phyloP scores from a whole-genome alignment of 495 filamentous ascomycete species.

The Penicillium flavigenum region DNA sequence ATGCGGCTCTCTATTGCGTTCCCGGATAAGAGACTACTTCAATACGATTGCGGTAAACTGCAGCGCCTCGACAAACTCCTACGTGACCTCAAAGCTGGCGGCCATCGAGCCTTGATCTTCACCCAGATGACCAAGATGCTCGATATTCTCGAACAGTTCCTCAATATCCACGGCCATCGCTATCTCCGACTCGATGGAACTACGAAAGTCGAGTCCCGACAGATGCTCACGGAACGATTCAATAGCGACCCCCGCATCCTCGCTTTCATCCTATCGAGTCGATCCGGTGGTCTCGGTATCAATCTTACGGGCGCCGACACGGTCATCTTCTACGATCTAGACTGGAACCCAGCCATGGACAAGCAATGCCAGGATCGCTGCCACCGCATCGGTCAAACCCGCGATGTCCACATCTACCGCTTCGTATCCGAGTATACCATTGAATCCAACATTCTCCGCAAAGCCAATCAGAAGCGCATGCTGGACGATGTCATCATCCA shows the following conservation, averaged over 20 bases:
- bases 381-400: conserved; percentile 96
- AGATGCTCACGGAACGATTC: conserved; percentile 94
- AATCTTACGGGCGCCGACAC: conserved; percentile 97
- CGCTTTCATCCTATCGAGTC: conserved; percentile 90
- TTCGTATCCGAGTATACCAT: conserved; percentile 98
- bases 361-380: conserved; percentile 98
- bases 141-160: conserved; percentile 94
- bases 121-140: conserved; percentile 99
- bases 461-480: conserved; percentile 96
- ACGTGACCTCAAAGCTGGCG: conserved; percentile 80
- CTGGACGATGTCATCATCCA: conserved; percentile 98
- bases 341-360: conserved; percentile 99
- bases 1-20: conserved; percentile 95
- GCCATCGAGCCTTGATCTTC: conserved; percentile 94
- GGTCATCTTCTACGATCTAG: conserved; percentile 98
- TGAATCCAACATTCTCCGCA: conserved; percentile 96
- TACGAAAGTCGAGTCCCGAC: conserved; percentile 92
- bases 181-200: conserved; percentile 94
- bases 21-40: conserved; percentile 89
- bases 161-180: conserved; percentile 96
- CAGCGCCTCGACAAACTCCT: conserved; percentile 87
- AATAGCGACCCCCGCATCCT: conserved; percentile 91
- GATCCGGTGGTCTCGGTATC: conserved; percentile 93
- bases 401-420: conserved; percentile 97
- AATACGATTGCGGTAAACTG: conserved; percentile 97